These are phyloP conservation scores for Jatropha multifida DNA, from an alignment of 441 rosid species.

Conservation along the genomic window DNA sequence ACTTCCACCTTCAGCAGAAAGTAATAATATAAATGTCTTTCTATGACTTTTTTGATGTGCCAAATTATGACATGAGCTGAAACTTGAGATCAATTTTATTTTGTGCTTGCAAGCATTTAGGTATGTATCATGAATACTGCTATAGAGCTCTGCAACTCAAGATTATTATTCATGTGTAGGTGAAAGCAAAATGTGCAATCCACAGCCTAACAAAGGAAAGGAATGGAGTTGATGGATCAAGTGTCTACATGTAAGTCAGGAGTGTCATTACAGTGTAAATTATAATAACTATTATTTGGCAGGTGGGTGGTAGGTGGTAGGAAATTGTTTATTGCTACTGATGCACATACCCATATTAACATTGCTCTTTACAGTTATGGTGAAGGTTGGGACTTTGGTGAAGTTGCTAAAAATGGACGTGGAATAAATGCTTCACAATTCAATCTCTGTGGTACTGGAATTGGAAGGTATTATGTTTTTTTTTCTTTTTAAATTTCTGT, in stretches of 20 bases:
- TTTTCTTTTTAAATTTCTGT: conserved; percentile 13
- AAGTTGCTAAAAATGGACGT: conserved; percentile 94
- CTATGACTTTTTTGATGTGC: neutral
- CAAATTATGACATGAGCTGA: neutral
- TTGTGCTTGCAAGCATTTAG: conserved; percentile 15
- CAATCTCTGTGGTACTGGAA: conserved; percentile 81
- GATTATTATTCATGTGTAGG: conserved; percentile 39
- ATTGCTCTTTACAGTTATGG: conserved; percentile 71
- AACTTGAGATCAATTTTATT: conserved; percentile 12
- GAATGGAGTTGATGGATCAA: conserved; percentile 90
- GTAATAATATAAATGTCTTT: neutral
- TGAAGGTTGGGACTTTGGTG: conserved; percentile 99
- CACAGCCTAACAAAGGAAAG: conserved; percentile 60
- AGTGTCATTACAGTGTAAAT: neutral
- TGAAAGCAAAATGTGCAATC: conserved; percentile 73
- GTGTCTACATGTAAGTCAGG: conserved; percentile 69
- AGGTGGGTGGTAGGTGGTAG: neutral
- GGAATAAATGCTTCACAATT: conserved; percentile 90
- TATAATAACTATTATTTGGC: neutral
- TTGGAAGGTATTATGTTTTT: conserved; percentile 75
- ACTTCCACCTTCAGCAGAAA: neutral
- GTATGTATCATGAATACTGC: conserved; percentile 2
- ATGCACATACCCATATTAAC: conserved; percentile 5
- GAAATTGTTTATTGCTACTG: conserved; percentile 14
- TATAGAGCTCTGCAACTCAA: conserved; percentile 18